Evolutionary conservation across 2,329 filamentous ascomycete species (phyloP).

Genomic region (Corinectria fuckeliana): DNA sequence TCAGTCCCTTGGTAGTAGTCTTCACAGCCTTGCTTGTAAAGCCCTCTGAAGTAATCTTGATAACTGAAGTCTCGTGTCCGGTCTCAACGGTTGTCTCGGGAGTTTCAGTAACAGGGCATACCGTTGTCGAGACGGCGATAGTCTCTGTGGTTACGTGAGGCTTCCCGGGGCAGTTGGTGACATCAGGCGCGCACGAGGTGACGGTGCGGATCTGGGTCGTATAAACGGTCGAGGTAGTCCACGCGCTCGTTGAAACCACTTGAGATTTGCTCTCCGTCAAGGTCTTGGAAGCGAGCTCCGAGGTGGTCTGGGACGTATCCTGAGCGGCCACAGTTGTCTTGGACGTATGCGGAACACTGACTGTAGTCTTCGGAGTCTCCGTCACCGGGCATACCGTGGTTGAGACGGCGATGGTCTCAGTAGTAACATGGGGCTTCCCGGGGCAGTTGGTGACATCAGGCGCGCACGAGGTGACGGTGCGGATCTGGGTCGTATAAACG

Average conservation of each 20-base stretch:
- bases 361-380: slow-evolving; percentile 13
- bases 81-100: not conserved
- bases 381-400: slow-evolving; percentile 30
- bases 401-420: slow-evolving; percentile 29
- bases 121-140: slow-evolving; percentile 44
- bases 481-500: slow-evolving; percentile 27
- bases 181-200: slow-evolving; percentile 40
- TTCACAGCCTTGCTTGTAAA: not conserved
- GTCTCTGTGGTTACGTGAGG: slow-evolving; percentile 37
- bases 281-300: not conserved
- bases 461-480: slow-evolving; percentile 27
- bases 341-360: no score
- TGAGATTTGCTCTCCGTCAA: not conserved
- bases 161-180: slow-evolving; percentile 40
- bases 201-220: slow-evolving; percentile 39
- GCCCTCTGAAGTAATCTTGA: no score
- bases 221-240: slow-evolving; percentile 44
- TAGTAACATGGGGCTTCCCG: not conserved
- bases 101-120: not conserved
- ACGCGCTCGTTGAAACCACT: not conserved
- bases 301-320: not conserved
- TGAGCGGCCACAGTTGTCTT: not conserved
- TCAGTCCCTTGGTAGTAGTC: not conserved
- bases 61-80: no score
- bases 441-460: slow-evolving; percentile 30